A percentile compares a stretch with the other conserved stretches of the same genome.
phyloP scores from a whole-genome alignment of 495 filamentous ascomycete genomes.

The Tuber aestivum region DNA sequence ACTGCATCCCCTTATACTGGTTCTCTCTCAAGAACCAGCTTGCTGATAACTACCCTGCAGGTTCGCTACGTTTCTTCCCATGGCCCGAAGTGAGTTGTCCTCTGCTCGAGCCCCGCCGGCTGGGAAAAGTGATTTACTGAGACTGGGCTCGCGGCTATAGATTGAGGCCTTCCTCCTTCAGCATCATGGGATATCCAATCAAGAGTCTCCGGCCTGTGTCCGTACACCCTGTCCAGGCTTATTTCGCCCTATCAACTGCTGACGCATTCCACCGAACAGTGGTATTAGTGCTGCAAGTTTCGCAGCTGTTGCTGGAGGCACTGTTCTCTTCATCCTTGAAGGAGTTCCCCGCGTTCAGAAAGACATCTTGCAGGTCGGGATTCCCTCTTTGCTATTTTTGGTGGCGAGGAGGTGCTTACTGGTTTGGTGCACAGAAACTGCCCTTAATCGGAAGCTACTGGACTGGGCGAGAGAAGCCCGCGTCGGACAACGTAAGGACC shows the following conservation, averaged over 20 bases:
- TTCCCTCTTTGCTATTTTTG: neutral
- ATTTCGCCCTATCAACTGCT: slow-evolving; percentile 1
- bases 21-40: slow-evolving; percentile 14
- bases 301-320: slow-evolving; percentile 31
- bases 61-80: slow-evolving; percentile 33
- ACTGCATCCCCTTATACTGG: neutral
- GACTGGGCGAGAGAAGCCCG: slow-evolving; percentile 24
- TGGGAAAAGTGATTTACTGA: neutral
- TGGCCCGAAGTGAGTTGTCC: slow-evolving; percentile 35
- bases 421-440: slow-evolving; percentile 23
- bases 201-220: slow-evolving; percentile 29
- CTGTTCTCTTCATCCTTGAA: slow-evolving; percentile 35
- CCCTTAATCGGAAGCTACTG: slow-evolving; percentile 39
- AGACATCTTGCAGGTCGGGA: slow-evolving; percentile 31
- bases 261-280: slow-evolving; percentile 20
- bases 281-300: slow-evolving; percentile 31
- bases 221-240: neutral
- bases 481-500: slow-evolving; percentile 38
- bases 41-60: slow-evolving; percentile 25
- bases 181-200: slow-evolving; percentile 33
- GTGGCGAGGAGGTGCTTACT: neutral
- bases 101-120: neutral
- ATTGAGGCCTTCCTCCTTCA: slow-evolving; percentile 26
- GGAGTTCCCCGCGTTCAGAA: slow-evolving; percentile 42
- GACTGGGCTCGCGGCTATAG: slow-evolving; percentile 11